These are phyloP conservation scores for Actinidia polygama DNA, from an alignment of 179 eudicot genomes.

Conservation along the genomic window DNA sequence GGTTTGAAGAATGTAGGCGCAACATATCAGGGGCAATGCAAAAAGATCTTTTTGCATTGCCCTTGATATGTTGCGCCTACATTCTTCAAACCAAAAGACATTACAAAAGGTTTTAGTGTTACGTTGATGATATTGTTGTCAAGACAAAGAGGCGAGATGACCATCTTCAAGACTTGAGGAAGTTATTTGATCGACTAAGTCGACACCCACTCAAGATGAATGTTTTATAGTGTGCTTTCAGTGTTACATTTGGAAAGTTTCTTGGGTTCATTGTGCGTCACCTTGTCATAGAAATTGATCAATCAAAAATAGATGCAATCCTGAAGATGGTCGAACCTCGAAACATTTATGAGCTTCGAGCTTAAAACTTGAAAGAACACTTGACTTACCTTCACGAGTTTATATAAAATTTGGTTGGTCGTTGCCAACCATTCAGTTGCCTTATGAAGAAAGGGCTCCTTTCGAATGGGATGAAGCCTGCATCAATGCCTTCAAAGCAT, in stretches of 20 bases:
- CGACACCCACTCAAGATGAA: background rate
- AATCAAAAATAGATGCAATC: background rate
- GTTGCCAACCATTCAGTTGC: too few species aligned
- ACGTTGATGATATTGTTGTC: background rate
- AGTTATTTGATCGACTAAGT: background rate
- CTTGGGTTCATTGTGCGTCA: background rate
- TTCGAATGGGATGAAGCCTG: too few species aligned
- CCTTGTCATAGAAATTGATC: background rate
- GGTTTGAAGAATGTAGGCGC: background rate
- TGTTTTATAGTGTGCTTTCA: background rate
- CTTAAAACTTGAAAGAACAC: background rate
- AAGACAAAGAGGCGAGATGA: background rate
- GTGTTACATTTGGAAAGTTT: background rate
- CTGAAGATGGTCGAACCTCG: background rate
- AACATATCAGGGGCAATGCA: background rate
- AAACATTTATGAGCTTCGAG: background rate
- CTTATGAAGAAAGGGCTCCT: too few species aligned
- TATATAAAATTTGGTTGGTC: too few species aligned
- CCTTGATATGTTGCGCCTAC: background rate
- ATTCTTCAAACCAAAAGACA: too few species aligned
- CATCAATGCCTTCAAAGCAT: too few species aligned
- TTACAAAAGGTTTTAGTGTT: background rate
- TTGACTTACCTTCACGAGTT: background rate
- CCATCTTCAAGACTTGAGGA: background rate
- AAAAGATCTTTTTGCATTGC: background rate